Evolutionary conservation across 2,329 filamentous ascomycete genomes (phyloP), one percentile per base, ranked within the genome.

Genomic region (Aspergillus texensis): DNA sequence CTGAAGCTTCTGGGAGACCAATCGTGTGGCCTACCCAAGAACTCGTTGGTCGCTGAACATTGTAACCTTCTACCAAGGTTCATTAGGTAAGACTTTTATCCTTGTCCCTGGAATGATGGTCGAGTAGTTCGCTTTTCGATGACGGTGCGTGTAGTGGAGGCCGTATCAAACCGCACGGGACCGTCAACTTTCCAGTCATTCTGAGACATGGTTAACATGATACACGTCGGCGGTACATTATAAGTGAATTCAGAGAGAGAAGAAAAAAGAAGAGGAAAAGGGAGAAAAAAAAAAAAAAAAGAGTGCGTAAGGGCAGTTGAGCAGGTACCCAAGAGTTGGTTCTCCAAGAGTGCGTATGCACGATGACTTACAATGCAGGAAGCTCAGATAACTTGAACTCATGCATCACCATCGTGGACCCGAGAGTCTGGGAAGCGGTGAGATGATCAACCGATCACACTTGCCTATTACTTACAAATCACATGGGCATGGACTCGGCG

Each of bases 381-480:
- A 53, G 57, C 57, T 52, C 19, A 48, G 34, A 39, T 54, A 55
- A 36, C 16, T n/a, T 41, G 36, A 41, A 41, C 41, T 34, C 24
- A 50, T 57, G 54, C 53, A 61, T 57, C 43, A 57, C 36, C 34
- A 60, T n/a, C 32, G 39, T 30, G n/a, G 66, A 67, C 66, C 66
- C 66, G 64, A 64, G 62, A 57, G 50, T 64, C 48, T 67, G 66
- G 66, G 62, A 67, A 66, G 64, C 61, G 62, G 64, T 67, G 66
- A 63, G 63, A 65, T 61, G 61, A 65, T 67, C 61, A 65, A 58
- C 61, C 52, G 52, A 55, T 55, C 32, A 55, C 6, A 55, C 30
- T 43, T 59, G 56, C 32, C 36, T 39, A 54, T 53, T n/a, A 39
- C n/a, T 54, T 36, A 39, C 53, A n/a, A 55, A 53, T 64, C 62